Evolutionary conservation across 768 basidiomycete species (phyloP), one percentile per base, ranked within the genome.

Genomic region (Russula dissimulans): DNA sequence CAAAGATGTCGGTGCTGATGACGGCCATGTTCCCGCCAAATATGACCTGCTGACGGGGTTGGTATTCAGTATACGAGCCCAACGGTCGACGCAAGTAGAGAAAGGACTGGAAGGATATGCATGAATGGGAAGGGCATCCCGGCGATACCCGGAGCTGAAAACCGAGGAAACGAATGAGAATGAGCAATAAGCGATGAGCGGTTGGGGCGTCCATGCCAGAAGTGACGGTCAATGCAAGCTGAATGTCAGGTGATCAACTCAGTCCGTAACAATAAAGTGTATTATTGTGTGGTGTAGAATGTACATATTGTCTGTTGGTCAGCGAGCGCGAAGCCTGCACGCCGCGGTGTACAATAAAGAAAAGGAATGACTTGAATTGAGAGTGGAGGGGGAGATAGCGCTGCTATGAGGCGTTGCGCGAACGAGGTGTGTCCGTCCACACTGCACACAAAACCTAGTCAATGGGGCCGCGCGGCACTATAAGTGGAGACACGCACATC

Each of bases 31-130:
- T 50, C 7, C 62, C 57, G 5, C 64, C 61, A n/a, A 65, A 65
- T 12, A 65, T 63, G 42, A 65, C 56, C n/a, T 65, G 62, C 10
- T 65, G 57, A 18, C 38, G 41, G n/a, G 62, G 65, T 17, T 50
- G 56, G 48, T 65, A 65, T 42, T 63, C 51, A 31, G 54, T 49
- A 46, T 52, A 47, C 53, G 32, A 59, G 57, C 38, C 49, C 57
- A 26, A 56, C 9, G 41, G 15, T 38, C n/a, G 29, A 54, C 2
- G 36, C 18, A 17, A 63, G 34, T n/a, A 58, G 26, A 59, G 56
- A 59, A 49, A 65, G 22, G 46, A 61, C 17, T 43, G 41, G 15
- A 45, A 51, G 42, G 12, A 39, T 38, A 32, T 29, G 29, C 60
- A 61, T 60, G 53, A 15, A 17, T n/a, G 15, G 39, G 7, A 17